Conservation (phyloP, 2,329 filamentous ascomycete genomes). For the Cryoendolithus antarcticus region DNA sequence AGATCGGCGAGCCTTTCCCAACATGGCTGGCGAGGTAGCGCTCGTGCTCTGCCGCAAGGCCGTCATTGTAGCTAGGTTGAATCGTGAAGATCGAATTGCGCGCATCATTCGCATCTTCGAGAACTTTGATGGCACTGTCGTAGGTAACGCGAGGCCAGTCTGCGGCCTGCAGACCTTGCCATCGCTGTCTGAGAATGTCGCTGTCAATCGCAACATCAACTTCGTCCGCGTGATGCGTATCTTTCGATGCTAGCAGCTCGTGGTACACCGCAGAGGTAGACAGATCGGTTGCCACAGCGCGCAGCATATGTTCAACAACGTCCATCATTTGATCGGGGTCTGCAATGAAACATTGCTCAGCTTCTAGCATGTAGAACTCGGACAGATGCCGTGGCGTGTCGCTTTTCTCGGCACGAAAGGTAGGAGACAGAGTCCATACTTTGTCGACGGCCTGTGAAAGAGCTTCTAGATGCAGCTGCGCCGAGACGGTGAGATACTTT, state of each 20-base stretch:
- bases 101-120: constrained; percentile 46
- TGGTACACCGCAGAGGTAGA: constrained; percentile 38
- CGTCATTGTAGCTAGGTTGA: constrained; percentile 56
- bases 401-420: constrained; percentile 85
- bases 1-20: constrained; percentile 58
- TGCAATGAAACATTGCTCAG: constrained; percentile 69
- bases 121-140: constrained; percentile 56
- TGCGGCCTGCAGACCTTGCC: constrained; percentile 57
- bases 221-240: constrained; percentile 13
- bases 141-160: constrained; percentile 82
- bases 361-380: constrained; percentile 98
- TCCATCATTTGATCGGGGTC: constrained; percentile 61
- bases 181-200: constrained; percentile 51
- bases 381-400: constrained; percentile 88
- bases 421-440: constrained; percentile 89
- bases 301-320: constrained; percentile 68
- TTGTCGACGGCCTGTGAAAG: constrained; percentile 76
- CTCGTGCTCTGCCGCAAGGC: constrained; percentile 86
- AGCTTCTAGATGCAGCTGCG: constrained; percentile 87
- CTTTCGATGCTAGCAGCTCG: constrained; percentile 36
- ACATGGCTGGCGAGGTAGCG: constrained; percentile 64
- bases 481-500: constrained; percentile 95
- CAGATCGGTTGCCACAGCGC: constrained; percentile 40
- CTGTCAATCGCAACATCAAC: constrained; percentile 27
- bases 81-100: constrained; percentile 48